Evolutionary conservation across 768 basidiomycete species (phyloP).

Genomic region (Suillus ampliporus): DNA sequence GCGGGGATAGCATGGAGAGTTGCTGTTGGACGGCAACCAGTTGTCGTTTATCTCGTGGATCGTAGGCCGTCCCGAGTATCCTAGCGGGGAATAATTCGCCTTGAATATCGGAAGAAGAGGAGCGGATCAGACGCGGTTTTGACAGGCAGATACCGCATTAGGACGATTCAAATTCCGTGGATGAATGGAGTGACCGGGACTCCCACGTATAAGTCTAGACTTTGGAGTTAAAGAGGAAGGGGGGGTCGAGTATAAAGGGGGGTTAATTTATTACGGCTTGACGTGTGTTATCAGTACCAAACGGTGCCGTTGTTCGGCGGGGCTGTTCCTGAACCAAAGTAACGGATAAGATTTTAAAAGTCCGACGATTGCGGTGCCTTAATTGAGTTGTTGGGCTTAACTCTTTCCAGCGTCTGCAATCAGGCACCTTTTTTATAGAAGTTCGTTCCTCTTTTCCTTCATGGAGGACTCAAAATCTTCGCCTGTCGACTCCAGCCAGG

Average conservation of each 20-base stretch:
- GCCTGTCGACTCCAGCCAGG: slow-evolving; percentile 25
- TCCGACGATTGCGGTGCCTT: slow-evolving; percentile 42
- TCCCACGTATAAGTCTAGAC: slow-evolving; percentile 13
- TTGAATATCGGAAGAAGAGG: slow-evolving; percentile 1
- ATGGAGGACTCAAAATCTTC: slow-evolving; percentile 43
- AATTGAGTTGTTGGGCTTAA: slow-evolving; percentile 37
- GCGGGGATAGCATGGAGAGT: slow-evolving; percentile 4
- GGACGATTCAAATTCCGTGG: slow-evolving; percentile 19
- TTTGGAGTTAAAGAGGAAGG: slow-evolving; percentile 13
- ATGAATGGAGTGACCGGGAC: slow-evolving; percentile 4
- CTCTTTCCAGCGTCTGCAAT: slow-evolving; percentile 36
- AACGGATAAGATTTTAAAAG: slow-evolving; percentile 28
- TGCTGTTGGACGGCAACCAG: background rate
- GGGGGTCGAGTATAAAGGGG: slow-evolving; percentile 22
- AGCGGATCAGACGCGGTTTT: slow-evolving; percentile 4
- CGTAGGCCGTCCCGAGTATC: no score
- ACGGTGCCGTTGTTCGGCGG: slow-evolving; percentile 44
- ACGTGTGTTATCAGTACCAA: slow-evolving; percentile 22
- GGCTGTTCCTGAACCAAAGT: slow-evolving; percentile 38
- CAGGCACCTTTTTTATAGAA: slow-evolving; percentile 42
- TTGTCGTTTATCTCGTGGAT: background rate
- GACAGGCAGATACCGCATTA: slow-evolving; percentile 3
- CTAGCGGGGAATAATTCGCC: slow-evolving; percentile 1
- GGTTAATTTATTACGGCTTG: slow-evolving; percentile 29
- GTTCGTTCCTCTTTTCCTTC: slow-evolving; percentile 39